phyloP scores from a whole-genome alignment of 495 filamentous ascomycete species.

The Cryomyces minteri region DNA sequence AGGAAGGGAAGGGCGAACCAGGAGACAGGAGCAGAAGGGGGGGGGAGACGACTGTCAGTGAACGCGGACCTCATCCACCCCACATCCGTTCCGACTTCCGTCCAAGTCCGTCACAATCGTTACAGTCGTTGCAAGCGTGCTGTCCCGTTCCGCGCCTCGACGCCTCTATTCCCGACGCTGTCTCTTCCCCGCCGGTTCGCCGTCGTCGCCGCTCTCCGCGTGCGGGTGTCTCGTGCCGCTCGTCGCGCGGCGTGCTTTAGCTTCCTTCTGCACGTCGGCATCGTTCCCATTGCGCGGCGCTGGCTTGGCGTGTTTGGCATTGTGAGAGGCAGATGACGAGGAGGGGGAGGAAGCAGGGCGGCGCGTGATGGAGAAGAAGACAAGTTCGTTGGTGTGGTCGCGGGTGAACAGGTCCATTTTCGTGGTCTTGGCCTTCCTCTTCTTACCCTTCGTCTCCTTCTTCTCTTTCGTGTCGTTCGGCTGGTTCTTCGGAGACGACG shows the following conservation, averaged over 20 bases:
- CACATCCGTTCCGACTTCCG: too few relatives aligned
- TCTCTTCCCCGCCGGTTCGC: slow-evolving; percentile 10
- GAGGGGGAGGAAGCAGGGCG: background rate
- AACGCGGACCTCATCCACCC: too few relatives aligned
- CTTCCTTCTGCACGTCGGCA: slow-evolving; percentile 7
- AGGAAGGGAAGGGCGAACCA: too few relatives aligned
- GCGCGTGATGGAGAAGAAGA: slow-evolving; percentile 12
- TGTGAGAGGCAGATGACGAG: too few relatives aligned
- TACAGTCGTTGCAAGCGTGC: too few relatives aligned
- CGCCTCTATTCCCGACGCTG: slow-evolving; percentile 1
- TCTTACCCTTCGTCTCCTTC: slow-evolving; percentile 4
- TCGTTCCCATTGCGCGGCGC: background rate
- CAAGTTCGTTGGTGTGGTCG: slow-evolving; percentile 7
- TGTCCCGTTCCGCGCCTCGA: background rate
- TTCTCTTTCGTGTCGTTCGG: background rate
- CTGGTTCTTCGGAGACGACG: background rate
- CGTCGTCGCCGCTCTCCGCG: slow-evolving; percentile 1
- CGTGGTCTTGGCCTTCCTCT: background rate
- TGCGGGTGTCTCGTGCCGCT: slow-evolving; percentile 5
- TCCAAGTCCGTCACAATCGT: too few relatives aligned
- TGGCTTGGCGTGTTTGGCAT: background rate
- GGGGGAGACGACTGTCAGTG: too few relatives aligned
- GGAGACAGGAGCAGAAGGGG: too few relatives aligned
- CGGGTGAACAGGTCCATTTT: background rate
- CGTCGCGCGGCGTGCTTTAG: background rate